These are phyloP conservation scores for Sclerotinia subarctica DNA, from an alignment of 2,329 filamentous ascomycete genomes.

Conservation along the genomic window DNA sequence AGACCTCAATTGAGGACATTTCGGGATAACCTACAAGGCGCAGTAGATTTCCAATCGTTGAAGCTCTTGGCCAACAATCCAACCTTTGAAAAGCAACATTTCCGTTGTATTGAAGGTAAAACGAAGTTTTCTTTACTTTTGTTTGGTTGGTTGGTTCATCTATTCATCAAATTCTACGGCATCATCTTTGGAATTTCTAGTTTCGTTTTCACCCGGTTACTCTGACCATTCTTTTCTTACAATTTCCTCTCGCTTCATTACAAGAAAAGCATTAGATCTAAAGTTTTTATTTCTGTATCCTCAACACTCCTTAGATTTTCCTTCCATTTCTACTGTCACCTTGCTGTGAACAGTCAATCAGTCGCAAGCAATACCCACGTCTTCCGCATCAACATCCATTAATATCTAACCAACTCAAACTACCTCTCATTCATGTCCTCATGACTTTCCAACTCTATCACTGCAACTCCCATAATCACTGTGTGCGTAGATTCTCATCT, in stretches of 20 bases:
- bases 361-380: background rate
- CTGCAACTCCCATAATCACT: background rate
- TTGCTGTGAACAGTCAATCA: background rate
- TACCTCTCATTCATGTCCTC: background rate
- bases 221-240: too few species aligned
- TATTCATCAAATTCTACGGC: background rate
- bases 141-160: background rate
- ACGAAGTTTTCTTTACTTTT: background rate
- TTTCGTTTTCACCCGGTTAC: background rate
- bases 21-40: background rate
- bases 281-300: background rate
- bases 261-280: background rate
- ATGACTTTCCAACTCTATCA: conserved; percentile 5
- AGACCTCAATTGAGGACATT: background rate
- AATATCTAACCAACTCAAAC: too few species aligned
- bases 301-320: background rate
- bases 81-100: background rate
- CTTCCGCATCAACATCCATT: background rate
- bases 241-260: background rate
- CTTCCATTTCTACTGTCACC: background rate
- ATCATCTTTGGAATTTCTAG: background rate
- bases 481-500: background rate
- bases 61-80: background rate
- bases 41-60: background rate
- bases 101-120: background rate